Conservation (phyloP, 306 rosid genomes). For the Cucumis melo region DNA sequence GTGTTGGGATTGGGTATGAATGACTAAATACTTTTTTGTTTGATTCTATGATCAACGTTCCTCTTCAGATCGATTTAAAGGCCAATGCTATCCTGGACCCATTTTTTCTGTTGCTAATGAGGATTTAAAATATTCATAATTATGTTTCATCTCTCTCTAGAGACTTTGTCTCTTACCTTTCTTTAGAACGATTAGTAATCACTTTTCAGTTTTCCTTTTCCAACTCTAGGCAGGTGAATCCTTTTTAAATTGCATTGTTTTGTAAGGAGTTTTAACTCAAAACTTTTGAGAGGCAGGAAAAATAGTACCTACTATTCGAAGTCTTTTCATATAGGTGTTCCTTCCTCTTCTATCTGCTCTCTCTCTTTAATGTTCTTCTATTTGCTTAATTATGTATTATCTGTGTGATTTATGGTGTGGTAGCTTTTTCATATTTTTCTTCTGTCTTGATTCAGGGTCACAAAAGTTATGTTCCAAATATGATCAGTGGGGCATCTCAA, state of each 20-base stretch:
- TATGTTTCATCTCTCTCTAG: neutral
- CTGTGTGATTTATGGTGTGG: neutral
- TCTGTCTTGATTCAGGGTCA: slow-evolving; percentile 56
- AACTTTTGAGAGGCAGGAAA: neutral
- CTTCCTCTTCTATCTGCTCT: neutral
- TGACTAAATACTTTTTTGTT: neutral
- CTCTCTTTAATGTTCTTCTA: neutral
- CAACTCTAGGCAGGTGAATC: neutral
- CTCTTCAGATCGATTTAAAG: neutral
- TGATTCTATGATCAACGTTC: neutral
- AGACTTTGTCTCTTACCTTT: neutral
- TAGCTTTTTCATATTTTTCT: slow-evolving; percentile 5
- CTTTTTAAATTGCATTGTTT: neutral
- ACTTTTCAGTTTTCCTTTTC: neutral
- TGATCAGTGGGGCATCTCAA: slow-evolving; percentile 99
- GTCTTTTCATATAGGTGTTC: neutral
- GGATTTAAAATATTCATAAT: neutral
- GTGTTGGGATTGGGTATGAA: neutral
- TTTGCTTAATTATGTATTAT: neutral
- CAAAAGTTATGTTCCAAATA: slow-evolving; percentile 98
- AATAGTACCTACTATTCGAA: neutral
- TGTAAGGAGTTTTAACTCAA: neutral
- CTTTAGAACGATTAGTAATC: neutral
- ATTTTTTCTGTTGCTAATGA: neutral
- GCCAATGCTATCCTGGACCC: neutral